phyloP scores from a whole-genome alignment of 176 grass and related monocot genomes.

The Secale cereale region DNA sequence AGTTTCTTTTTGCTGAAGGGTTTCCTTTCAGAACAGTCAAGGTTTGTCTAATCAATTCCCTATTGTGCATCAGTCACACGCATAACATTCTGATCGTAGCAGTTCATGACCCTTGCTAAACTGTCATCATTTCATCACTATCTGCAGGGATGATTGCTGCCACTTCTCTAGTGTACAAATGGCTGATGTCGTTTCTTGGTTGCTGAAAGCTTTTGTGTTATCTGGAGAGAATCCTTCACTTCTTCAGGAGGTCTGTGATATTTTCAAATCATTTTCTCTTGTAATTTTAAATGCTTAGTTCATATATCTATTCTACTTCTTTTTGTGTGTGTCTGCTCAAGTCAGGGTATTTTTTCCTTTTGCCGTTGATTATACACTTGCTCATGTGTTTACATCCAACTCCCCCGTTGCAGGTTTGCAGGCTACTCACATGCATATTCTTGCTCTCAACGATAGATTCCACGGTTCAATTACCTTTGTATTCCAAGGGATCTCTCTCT shows the following conservation, averaged over 20 bases:
- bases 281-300: conserved; percentile 14
- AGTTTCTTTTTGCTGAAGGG: conserved; percentile 67
- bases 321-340: background rate
- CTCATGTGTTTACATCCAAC: conserved; percentile 9
- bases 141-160: conserved; percentile 62
- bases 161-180: conserved; percentile 53
- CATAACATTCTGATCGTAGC: background rate
- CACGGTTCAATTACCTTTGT: conserved; percentile 39
- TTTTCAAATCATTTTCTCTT: conserved; percentile 5
- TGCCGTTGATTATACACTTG: background rate
- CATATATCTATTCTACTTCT: background rate
- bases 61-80: background rate
- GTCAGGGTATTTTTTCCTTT: conserved; percentile 1
- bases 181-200: conserved; percentile 53
- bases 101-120: background rate
- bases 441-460: conserved; percentile 63
- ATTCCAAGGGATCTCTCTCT: conserved; percentile 59
- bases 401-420: conserved; percentile 55
- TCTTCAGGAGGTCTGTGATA: conserved; percentile 68
- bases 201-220: conserved; percentile 78
- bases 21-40: conserved; percentile 48
- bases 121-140: conserved; percentile 5
- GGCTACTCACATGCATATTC: conserved; percentile 64
- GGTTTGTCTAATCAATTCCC: conserved; percentile 39
- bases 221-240: conserved; percentile 60